phyloP scores from a whole-genome alignment of 306 rosid genomes.

The Mucuna pruriens region DNA sequence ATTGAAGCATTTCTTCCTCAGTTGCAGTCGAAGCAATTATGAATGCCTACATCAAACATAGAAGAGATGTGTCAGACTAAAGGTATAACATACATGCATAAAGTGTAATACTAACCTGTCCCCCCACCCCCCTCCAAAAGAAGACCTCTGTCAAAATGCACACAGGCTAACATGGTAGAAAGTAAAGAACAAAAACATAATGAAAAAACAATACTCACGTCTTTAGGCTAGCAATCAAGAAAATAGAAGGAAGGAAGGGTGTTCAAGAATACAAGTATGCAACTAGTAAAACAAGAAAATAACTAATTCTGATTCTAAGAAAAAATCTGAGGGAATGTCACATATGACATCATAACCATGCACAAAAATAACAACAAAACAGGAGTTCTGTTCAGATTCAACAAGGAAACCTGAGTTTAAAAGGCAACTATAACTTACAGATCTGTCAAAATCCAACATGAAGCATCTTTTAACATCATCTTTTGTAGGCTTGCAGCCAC shows the following conservation, averaged over 20 bases:
- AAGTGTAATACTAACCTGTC: background rate
- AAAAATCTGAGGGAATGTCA: background rate
- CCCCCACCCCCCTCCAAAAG: background rate
- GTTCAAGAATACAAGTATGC: background rate
- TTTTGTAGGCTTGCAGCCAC: conserved; percentile 73
- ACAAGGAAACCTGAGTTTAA: conserved; percentile 16
- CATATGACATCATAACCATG: background rate
- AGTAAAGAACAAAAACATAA: conserved; percentile 26
- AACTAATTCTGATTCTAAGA: background rate
- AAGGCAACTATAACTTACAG: conserved; percentile 49
- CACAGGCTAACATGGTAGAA: conserved; percentile 12
- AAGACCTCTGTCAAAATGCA: background rate
- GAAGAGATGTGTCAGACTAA: conserved; percentile 33
- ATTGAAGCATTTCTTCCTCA: conserved; percentile 92
- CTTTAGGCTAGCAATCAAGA: conserved; percentile 4
- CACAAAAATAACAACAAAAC: background rate
- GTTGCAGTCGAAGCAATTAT: conserved; percentile 98
- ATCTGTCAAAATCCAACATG: conserved; percentile 71
- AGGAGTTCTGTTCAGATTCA: background rate
- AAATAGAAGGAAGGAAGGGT: conserved; percentile 6
- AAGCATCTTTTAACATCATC: conserved; percentile 75
- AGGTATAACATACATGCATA: conserved; percentile 4
- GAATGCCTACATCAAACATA: conserved; percentile 70
- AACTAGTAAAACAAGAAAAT: conserved; percentile 1
- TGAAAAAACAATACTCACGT: background rate